These are phyloP conservation scores for Ilex asprella DNA, from an alignment of 257 asterid species.

Conservation along the genomic window DNA sequence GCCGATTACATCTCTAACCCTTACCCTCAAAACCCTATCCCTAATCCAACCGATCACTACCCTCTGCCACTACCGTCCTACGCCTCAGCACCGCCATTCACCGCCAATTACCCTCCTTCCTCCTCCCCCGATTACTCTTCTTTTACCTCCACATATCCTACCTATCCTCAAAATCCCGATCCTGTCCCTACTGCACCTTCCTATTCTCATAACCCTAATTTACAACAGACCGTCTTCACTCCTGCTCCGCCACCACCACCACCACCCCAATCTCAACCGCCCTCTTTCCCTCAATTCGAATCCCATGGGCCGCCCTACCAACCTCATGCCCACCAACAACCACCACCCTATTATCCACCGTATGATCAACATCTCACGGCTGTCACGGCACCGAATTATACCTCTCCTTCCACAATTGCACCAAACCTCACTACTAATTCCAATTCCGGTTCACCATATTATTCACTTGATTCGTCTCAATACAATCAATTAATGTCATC, in stretches of 20 bases:
- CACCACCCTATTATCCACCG: slow-evolving; percentile 29
- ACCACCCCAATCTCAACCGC: slow-evolving; percentile 29
- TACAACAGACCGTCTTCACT: background rate
- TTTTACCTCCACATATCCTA: slow-evolving; percentile 21
- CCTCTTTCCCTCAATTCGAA: slow-evolving; percentile 4
- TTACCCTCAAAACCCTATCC: slow-evolving; percentile 27
- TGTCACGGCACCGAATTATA: slow-evolving; percentile 19
- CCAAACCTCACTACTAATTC: background rate
- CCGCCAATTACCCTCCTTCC: slow-evolving; percentile 65
- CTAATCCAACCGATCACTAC: slow-evolving; percentile 10
- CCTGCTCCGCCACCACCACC: slow-evolving; percentile 12
- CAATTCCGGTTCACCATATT: background rate
- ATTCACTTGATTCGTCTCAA: slow-evolving; percentile 34
- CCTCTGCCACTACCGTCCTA: slow-evolving; percentile 19
- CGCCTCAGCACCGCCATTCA: slow-evolving; percentile 44
- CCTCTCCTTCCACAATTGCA: slow-evolving; percentile 12
- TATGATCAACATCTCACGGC: slow-evolving; percentile 35
- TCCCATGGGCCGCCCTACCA: background rate
- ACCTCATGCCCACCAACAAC: background rate
- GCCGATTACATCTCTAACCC: slow-evolving; percentile 43
- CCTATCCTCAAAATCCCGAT: slow-evolving; percentile 43
- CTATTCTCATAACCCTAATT: slow-evolving; percentile 17
- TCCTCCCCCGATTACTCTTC: slow-evolving; percentile 20
- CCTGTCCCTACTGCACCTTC: slow-evolving; percentile 50
- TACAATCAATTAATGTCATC: slow-evolving; percentile 26